phyloP scores from a whole-genome alignment of 1,284 basidiomycete species.

The Hortiboletus rubellus region DNA sequence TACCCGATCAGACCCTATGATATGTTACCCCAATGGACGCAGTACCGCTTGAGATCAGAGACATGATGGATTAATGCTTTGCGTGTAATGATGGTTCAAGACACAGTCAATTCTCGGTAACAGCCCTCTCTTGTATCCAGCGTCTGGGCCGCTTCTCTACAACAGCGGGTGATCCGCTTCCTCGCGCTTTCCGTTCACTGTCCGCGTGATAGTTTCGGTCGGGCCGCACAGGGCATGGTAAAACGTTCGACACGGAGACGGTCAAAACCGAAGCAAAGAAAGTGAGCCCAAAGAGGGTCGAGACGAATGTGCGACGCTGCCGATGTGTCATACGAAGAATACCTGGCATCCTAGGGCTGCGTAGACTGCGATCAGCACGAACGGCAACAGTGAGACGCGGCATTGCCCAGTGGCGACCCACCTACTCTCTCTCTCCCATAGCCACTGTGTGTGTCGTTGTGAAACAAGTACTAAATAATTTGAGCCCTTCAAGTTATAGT shows the following conservation, averaged over 20 bases:
- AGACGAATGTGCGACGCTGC: conserved; percentile 70
- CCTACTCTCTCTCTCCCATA: conserved; percentile 27
- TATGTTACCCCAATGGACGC: conserved; percentile 2
- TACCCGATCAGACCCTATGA: conserved; percentile 12
- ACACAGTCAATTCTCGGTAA: conserved; percentile 21
- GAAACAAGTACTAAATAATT: no score
- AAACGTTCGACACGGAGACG: conserved; percentile 74
- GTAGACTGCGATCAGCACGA: background rate
- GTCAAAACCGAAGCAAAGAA: conserved; percentile 75
- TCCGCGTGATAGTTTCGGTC: conserved; percentile 55
- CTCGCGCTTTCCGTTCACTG: conserved; percentile 30
- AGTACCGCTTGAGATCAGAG: background rate
- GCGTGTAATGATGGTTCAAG: background rate
- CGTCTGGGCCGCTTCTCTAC: conserved; percentile 65
- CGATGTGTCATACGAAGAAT: conserved; percentile 57
- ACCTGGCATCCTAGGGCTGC: conserved; percentile 51
- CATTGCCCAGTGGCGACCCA: conserved; percentile 7
- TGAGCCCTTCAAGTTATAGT: background rate
- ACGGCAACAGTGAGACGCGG: background rate
- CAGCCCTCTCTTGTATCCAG: conserved; percentile 74
- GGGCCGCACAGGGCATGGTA: conserved; percentile 72
- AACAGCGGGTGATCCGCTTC: conserved; percentile 41
- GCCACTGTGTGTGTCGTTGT: conserved; percentile 2
- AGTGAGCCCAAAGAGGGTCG: conserved; percentile 75
- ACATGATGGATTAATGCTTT: conserved; percentile 8